These are phyloP conservation scores for Brettanomyces custersianus DNA, from an alignment of 805 yeast genomes.

Conservation along the genomic window DNA sequence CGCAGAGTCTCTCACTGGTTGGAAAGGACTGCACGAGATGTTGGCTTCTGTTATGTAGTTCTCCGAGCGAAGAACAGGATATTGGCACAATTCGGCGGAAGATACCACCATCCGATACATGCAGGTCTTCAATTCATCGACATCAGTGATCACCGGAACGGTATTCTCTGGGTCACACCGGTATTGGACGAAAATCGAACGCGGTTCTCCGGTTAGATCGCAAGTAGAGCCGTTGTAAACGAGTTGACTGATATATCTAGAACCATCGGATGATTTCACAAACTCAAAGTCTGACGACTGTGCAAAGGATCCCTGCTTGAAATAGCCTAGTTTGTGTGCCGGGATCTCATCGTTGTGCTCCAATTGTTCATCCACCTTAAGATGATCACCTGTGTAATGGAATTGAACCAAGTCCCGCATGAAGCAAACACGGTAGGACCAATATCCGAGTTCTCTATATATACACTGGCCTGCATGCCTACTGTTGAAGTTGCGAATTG, in stretches of 20 bases:
- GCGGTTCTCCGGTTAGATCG: constrained; percentile 24
- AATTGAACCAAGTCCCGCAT: constrained; percentile 7
- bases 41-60: constrained; percentile 6
- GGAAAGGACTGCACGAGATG: constrained; percentile 13
- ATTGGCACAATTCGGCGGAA: constrained; percentile 18
- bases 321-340: constrained; percentile 12
- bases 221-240: constrained; percentile 24
- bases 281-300: constrained; percentile 18
- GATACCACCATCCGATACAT: constrained; percentile 13
- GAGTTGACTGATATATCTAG: constrained; percentile 20
- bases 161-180: constrained; percentile 15
- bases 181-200: constrained; percentile 21
- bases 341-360: constrained; percentile 7
- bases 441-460: constrained; percentile 8
- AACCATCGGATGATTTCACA: constrained; percentile 14
- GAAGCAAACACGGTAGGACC: constrained; percentile 12
- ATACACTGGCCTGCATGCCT: constrained; percentile 2
- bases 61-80: constrained; percentile 13
- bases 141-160: constrained; percentile 12
- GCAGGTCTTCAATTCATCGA: constrained; percentile 25
- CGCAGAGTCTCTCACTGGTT: neutral
- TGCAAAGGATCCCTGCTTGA: constrained; percentile 8
- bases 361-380: constrained; percentile 1
- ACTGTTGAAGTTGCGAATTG: constrained; percentile 9
- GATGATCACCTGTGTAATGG: constrained; percentile 6